Conservation (phyloP, 2,329 filamentous ascomycete genomes). For the Fusarium sp. region DNA sequence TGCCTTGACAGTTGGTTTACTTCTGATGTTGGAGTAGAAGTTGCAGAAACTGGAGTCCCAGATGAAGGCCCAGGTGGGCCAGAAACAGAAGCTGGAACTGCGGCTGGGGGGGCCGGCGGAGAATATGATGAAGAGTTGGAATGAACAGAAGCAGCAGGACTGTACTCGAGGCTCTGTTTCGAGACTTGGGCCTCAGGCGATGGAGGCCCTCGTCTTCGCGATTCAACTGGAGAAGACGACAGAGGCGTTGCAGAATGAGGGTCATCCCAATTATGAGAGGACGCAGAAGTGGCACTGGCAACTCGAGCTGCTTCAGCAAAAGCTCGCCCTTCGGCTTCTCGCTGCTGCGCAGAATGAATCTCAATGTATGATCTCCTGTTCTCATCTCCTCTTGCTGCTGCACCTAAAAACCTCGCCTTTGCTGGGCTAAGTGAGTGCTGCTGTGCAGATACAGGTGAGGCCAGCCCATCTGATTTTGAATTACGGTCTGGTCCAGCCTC, state of each 20-base stretch:
- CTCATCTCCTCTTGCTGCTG: slow-evolving; percentile 58
- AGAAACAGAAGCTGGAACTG: slow-evolving; percentile 6
- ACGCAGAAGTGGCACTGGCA: slow-evolving; percentile 49
- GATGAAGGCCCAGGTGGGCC: slow-evolving; percentile 1
- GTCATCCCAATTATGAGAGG: slow-evolving; percentile 49
- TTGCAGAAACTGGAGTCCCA: neutral
- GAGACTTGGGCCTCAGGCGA: slow-evolving; percentile 45
- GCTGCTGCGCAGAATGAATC: slow-evolving; percentile 69
- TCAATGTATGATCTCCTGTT: slow-evolving; percentile 69
- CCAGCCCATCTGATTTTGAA: slow-evolving; percentile 31
- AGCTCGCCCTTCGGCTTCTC: slow-evolving; percentile 68
- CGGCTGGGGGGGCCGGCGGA: slow-evolving; percentile 28
- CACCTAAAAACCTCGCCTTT: slow-evolving; percentile 57
- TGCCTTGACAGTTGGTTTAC: slow-evolving; percentile 39
- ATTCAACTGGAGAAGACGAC: slow-evolving; percentile 42
- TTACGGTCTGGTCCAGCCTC: slow-evolving; percentile 21
- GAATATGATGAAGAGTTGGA: slow-evolving; percentile 49
- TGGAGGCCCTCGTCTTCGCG: slow-evolving; percentile 37
- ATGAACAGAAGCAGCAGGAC: slow-evolving; percentile 55
- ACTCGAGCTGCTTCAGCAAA: slow-evolving; percentile 62
- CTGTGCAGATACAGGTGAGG: slow-evolving; percentile 25
- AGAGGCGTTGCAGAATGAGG: slow-evolving; percentile 42
- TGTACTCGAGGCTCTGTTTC: slow-evolving; percentile 51
- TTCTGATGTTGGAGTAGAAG: slow-evolving; percentile 25
- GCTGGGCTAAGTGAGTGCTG: slow-evolving; percentile 48